These are phyloP conservation scores for Diplodia mutila DNA, from an alignment of 2,329 filamentous ascomycete species.

Conservation along the genomic window DNA sequence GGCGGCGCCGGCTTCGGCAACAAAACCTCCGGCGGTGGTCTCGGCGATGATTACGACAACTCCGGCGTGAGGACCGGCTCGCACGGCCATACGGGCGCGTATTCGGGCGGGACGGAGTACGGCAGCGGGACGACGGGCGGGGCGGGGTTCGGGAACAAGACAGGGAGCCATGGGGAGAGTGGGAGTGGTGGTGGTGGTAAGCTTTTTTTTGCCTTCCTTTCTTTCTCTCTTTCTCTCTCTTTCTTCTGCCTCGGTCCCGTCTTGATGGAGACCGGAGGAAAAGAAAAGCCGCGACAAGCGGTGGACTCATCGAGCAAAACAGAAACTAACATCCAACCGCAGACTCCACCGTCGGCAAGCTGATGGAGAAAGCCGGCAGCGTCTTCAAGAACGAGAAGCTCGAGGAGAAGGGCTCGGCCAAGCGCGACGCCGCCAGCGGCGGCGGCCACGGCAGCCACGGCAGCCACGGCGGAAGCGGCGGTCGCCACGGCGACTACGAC, in stretches of 20 bases:
- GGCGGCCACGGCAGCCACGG: not conserved
- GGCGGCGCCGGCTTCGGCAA: slow-evolving; percentile 45
- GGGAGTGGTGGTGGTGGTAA: not conserved
- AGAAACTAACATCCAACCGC: slow-evolving; percentile 1
- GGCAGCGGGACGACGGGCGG: slow-evolving; percentile 40
- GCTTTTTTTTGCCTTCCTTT: not conserved
- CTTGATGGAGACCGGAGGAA: no score
- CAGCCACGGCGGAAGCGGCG: not conserved
- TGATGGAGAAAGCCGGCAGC: slow-evolving; percentile 62
- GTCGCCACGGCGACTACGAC: not conserved
- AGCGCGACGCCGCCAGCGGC: slow-evolving; percentile 46
- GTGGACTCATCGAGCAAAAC: not conserved
- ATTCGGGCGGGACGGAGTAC: slow-evolving; percentile 35
- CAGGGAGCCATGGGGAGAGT: slow-evolving; percentile 26
- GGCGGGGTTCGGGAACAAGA: slow-evolving; percentile 46
- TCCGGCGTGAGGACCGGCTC: slow-evolving; percentile 34
- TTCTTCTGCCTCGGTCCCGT: no score
- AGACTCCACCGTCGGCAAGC: slow-evolving; percentile 59
- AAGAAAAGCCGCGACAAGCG: no score
- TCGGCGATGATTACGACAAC: slow-evolving; percentile 28
- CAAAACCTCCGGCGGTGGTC: slow-evolving; percentile 32
- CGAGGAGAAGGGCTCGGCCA: slow-evolving; percentile 55
- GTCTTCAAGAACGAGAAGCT: slow-evolving; percentile 55
- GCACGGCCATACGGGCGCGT: slow-evolving; percentile 34
- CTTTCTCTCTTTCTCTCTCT: no score